Conservation (phyloP, 2,329 filamentous ascomycete genomes). For the Penicillium sp. region DNA sequence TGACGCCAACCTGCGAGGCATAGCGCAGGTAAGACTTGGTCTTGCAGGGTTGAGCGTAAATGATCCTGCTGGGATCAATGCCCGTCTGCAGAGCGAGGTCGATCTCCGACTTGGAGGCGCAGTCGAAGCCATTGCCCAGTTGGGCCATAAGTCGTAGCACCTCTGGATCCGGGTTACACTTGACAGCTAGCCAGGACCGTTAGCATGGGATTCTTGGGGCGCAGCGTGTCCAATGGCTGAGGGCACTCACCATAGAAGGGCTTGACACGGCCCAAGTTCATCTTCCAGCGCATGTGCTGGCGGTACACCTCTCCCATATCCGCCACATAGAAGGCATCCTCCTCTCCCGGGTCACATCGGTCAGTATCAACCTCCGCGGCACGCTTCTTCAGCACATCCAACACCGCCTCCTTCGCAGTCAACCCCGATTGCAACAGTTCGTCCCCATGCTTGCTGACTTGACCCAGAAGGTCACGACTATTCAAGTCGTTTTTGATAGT, state of each 20-base stretch:
- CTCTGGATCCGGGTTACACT: slow-evolving; percentile 94
- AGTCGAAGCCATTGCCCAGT: slow-evolving; percentile 94
- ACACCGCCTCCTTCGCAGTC: slow-evolving; percentile 76
- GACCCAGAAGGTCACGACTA: slow-evolving; percentile 30
- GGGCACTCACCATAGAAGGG: slow-evolving; percentile 82
- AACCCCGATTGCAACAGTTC: slow-evolving; percentile 46
- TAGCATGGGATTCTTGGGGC: slow-evolving; percentile 1
- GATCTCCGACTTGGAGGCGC: slow-evolving; percentile 96
- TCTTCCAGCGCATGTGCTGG: slow-evolving; percentile 98
- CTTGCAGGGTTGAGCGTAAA: slow-evolving; percentile 99
- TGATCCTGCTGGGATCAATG: slow-evolving; percentile 85
- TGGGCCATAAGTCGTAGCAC: slow-evolving; percentile 84
- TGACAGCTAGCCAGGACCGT: slow-evolving; percentile 69
- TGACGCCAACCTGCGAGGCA: slow-evolving; percentile 79
- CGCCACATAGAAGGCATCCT: slow-evolving; percentile 97
- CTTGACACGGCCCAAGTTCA: slow-evolving; percentile 86
- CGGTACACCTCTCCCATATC: slow-evolving; percentile 98
- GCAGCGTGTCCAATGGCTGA: neutral
- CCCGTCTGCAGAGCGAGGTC: slow-evolving; percentile 84
- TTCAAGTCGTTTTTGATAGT: slow-evolving; percentile 38
- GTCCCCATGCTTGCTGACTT: slow-evolving; percentile 49
- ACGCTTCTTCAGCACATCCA: slow-evolving; percentile 81
- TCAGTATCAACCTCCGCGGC: slow-evolving; percentile 84
- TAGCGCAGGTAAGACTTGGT: slow-evolving; percentile 97
- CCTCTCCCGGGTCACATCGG: slow-evolving; percentile 84